Base-by-base conservation (phyloP, 495 filamentous ascomycete genomes). In the Lentithecium fluviatile region DNA sequence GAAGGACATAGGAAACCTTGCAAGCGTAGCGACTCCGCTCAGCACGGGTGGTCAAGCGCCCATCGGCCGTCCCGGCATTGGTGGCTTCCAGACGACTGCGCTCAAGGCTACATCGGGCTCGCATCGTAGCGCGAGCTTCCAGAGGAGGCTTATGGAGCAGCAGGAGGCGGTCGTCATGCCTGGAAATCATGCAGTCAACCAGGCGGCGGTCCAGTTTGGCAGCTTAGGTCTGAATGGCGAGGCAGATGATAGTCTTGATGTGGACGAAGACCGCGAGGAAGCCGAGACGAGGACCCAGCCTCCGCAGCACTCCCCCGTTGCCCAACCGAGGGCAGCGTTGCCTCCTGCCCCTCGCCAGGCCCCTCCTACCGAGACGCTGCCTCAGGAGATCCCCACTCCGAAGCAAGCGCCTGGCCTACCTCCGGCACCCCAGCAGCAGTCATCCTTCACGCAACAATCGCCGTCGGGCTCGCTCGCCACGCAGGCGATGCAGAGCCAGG, bases 151-250 rank as follows among this genome's bases (percentile, higher is more conserved):
- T 42, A 80, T 95, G 67, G 91, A 97, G 62, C 94, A 99, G 69
- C 91, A 93, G 70, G 95, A 99, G 73, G 90, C 92, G 17, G 94
- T 99, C 36, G 89, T 96, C 50, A 97, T 99, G 94, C 94, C 94
- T 29, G 91, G 90, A n/a, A 96, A 97, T 74, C 91, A 95, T 67
- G 91, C 91, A 38, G 89, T 98, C 8, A 91, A 96, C 71, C 86
- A 90, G 52, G 83, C 92, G 48, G 87, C 91, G n/a, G 90, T 99
- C 42, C 95, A 97, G 71, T 99, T 99, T 74, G 94, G 94, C 51
- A 95, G 90, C 70, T 89, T 99, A 82, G 93, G 88, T 57, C 72
- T 97, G 67, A 93, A 91, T 71, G 94, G 87, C 55, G 80, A 83
- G 24, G 6, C 61, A 52, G 60, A 69, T 56, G 71, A 87, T 52